A percentile compares a stretch with the other conserved stretches of the same genome.
phyloP scores from a whole-genome alignment of 768 basidiomycete species.

The Rhizopogon vesiculosus region DNA sequence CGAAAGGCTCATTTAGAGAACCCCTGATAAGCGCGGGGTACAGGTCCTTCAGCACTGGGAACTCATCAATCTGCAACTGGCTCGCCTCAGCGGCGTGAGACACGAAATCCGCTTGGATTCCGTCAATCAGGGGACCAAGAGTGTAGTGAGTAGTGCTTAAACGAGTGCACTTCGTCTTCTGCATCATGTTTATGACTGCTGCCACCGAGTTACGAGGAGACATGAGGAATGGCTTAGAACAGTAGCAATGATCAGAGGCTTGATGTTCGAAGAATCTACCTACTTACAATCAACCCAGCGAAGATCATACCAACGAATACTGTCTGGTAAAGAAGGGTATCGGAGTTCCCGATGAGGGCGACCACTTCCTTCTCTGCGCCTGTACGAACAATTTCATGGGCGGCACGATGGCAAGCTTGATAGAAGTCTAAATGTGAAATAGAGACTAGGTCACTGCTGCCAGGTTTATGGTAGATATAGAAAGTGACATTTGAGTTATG shows the following conservation, averaged over 20 bases:
- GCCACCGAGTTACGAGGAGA: constrained; percentile 32
- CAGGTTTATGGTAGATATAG: constrained; percentile 20
- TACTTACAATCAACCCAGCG: constrained; percentile 31
- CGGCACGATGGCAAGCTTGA: constrained; percentile 39
- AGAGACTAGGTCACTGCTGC: constrained; percentile 12
- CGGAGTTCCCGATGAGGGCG: constrained; percentile 33
- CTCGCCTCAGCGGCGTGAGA: not conserved
- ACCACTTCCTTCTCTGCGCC: constrained; percentile 28
- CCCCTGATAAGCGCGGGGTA: constrained; percentile 8
- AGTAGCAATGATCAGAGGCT: not conserved
- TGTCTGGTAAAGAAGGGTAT: constrained; percentile 39
- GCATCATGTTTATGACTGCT: constrained; percentile 31
- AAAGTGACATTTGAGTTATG: constrained; percentile 28
- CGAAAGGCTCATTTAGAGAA: constrained; percentile 1
- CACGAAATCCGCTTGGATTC: constrained; percentile 18
- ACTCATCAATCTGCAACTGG: constrained; percentile 11
- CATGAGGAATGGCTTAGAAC: constrained; percentile 30
- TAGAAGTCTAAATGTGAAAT: constrained; percentile 41
- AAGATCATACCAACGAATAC: constrained; percentile 33
- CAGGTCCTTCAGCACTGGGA: constrained; percentile 6
- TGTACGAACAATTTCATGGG: constrained; percentile 28
- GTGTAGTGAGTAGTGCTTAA: constrained; percentile 31
- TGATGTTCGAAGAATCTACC: not conserved
- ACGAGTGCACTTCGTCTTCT: constrained; percentile 32
- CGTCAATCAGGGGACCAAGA: constrained; percentile 24